These are phyloP conservation scores for Haemoproteus tartakovskyi DNA, from an alignment of 169 alveolate species.

Conservation along the genomic window DNA sequence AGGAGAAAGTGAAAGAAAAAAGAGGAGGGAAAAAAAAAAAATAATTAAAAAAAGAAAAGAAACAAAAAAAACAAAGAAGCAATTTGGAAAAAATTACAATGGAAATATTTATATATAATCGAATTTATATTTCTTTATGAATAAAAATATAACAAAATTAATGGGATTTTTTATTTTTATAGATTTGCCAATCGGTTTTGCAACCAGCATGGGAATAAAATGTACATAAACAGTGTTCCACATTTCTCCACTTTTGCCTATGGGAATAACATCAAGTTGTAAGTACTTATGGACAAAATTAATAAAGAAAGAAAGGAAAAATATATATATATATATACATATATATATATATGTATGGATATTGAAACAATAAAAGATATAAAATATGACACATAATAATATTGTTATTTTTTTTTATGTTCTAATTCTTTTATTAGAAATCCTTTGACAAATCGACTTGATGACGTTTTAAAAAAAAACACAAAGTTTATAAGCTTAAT, in stretches of 20 bases:
- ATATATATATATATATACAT: too few relatives aligned
- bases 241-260: conserved; percentile 56
- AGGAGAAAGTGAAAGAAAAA: too few relatives aligned
- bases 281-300: not conserved
- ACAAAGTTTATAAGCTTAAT: conserved; percentile 43
- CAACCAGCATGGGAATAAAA: conserved; percentile 25
- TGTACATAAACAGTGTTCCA: conserved; percentile 62
- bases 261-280: conserved; percentile 63
- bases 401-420: not conserved
- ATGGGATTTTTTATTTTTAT: not conserved
- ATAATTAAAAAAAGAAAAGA: too few relatives aligned
- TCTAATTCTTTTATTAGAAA: conserved; percentile 2
- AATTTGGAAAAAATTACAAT: too few relatives aligned
- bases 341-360: not conserved
- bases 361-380: too few relatives aligned
- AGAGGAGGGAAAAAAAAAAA: too few relatives aligned
- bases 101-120: not conserved
- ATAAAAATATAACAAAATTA: too few relatives aligned
- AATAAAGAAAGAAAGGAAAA: not conserved
- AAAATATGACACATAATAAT: too few relatives aligned
- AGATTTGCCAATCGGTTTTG: conserved; percentile 49
- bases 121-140: not conserved
- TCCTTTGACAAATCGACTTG: conserved; percentile 60
- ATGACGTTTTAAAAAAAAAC: conserved; percentile 36
- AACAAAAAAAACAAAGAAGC: too few relatives aligned